Conservation (phyloP, 2,329 filamentous ascomycete species). For the Beauveria australis region DNA sequence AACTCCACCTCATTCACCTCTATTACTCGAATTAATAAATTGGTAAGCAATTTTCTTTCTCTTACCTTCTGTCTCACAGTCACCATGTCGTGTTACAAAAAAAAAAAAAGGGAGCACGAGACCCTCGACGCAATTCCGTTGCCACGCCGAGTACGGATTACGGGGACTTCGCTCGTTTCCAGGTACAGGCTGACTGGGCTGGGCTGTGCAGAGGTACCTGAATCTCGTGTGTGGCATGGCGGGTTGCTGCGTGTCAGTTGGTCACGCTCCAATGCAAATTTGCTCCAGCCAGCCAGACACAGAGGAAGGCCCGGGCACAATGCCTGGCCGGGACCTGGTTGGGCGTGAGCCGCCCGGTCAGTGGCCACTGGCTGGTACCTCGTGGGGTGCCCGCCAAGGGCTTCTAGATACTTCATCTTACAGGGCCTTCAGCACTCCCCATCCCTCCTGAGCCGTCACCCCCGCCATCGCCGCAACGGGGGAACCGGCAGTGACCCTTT, state of each 20-base stretch:
- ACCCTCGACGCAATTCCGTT: neutral
- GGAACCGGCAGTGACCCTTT: neutral
- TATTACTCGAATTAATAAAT: neutral
- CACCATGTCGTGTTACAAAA: neutral
- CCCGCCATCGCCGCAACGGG: neutral
- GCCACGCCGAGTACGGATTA: slow-evolving; percentile 5
- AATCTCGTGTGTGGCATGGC: neutral
- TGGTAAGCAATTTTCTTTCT: neutral
- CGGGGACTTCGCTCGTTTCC: neutral
- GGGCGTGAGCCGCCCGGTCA: neutral
- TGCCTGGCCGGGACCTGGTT: neutral
- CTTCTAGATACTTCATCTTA: neutral
- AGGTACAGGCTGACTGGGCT: neutral
- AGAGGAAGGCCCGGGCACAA: neutral
- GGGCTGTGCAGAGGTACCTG: slow-evolving; percentile 10
- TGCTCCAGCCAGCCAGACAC: neutral
- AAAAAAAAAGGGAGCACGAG: neutral
- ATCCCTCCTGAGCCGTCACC: neutral
- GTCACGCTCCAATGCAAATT: slow-evolving; percentile 6
- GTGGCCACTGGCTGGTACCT: neutral
- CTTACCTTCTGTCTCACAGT: neutral
- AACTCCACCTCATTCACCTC: neutral
- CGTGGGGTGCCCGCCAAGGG: neutral
- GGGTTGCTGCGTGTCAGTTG: neutral
- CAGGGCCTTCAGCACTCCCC: neutral